Percentiles rank a stretch among this genome's conserved stretches.
phyloP scores from a whole-genome alignment of 495 filamentous ascomycete genomes.

The Lindgomyces ingoldianus region DNA sequence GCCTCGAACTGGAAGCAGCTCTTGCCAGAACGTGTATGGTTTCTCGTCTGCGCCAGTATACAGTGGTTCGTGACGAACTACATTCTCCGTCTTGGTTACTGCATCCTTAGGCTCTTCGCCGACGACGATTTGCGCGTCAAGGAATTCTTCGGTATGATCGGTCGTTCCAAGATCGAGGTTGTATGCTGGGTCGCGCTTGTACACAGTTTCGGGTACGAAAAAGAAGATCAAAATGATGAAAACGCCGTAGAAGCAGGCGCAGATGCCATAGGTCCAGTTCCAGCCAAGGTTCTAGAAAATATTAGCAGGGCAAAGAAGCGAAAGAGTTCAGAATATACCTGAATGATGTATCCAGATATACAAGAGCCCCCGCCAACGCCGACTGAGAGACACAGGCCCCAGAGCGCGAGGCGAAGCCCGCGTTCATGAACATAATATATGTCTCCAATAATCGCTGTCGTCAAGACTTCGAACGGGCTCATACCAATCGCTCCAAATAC shows the following conservation, averaged over 20 bases:
- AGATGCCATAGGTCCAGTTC: constrained; percentile 35
- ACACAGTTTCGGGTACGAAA: constrained; percentile 52
- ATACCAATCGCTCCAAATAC: constrained; percentile 42
- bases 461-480: constrained; percentile 29
- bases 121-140: constrained; percentile 37
- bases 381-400: constrained; percentile 48
- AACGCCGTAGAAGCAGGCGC: constrained; percentile 40
- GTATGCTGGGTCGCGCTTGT: constrained; percentile 40
- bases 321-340: background rate
- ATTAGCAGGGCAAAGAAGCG: background rate
- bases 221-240: constrained; percentile 50
- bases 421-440: constrained; percentile 42
- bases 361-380: constrained; percentile 45
- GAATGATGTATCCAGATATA: constrained; percentile 29
- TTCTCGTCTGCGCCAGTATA: constrained; percentile 33
- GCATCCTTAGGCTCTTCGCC: constrained; percentile 23
- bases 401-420: constrained; percentile 39
- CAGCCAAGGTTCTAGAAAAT: constrained; percentile 26
- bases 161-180: constrained; percentile 48
- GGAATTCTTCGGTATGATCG: constrained; percentile 45
- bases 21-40: constrained; percentile 31
- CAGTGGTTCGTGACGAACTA: constrained; percentile 2
- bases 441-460: constrained; percentile 27
- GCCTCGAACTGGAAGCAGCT: constrained; percentile 22
- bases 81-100: constrained; percentile 3